Evolutionary conservation across 2,329 filamentous ascomycete species (phyloP).

Genomic region (Nothomitra cinnamomea): DNA sequence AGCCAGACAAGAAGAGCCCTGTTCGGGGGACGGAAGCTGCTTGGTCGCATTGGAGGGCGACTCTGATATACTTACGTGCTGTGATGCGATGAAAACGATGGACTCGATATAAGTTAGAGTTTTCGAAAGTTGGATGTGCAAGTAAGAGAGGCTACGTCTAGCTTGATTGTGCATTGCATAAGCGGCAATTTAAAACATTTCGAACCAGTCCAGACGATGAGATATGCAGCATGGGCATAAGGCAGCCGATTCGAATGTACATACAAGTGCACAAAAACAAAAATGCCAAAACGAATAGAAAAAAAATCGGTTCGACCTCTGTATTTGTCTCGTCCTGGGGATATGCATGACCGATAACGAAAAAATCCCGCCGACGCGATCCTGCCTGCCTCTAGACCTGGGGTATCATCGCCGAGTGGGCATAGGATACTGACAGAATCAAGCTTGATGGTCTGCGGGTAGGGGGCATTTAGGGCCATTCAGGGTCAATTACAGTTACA

Average conservation of each 20-base stretch:
- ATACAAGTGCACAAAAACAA: neutral
- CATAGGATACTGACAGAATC: too few relatives aligned
- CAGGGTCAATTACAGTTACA: neutral
- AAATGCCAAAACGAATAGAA: neutral
- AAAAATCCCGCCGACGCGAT: too few relatives aligned
- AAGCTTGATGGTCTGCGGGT: too few relatives aligned
- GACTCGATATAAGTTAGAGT: neutral
- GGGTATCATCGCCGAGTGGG: too few relatives aligned
- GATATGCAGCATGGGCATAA: conserved; percentile 1
- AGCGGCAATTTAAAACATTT: neutral
- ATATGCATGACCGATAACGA: too few relatives aligned
- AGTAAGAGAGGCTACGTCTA: neutral
- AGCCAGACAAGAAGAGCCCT: too few relatives aligned
- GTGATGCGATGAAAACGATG: neutral
- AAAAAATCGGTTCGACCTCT: neutral
- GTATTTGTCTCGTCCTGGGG: too few relatives aligned
- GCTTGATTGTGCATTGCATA: conserved; percentile 2
- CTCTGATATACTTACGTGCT: neutral
- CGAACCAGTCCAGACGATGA: conserved; percentile 3
- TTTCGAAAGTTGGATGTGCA: neutral
- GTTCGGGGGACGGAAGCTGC: too few relatives aligned
- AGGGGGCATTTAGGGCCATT: too few relatives aligned
- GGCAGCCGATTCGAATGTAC: neutral
- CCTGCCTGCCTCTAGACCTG: too few relatives aligned
- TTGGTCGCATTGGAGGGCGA: neutral